Evolutionary conservation across 768 basidiomycete species (phyloP).

Genomic region (Naganishia antarctica): DNA sequence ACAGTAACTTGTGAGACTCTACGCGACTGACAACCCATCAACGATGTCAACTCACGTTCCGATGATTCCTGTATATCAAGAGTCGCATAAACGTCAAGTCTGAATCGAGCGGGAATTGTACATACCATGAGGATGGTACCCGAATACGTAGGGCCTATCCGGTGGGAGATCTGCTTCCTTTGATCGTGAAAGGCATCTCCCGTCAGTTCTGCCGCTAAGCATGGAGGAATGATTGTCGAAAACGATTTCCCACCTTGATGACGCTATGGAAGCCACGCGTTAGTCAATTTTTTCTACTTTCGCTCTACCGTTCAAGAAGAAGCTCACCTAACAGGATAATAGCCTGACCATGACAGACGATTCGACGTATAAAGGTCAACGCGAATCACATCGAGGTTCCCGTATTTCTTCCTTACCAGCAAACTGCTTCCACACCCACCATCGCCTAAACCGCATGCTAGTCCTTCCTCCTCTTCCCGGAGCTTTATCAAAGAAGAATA

Average conservation of each 20-base stretch:
- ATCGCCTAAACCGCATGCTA: conserved; percentile 67
- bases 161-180: conserved; percentile 87
- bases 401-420: conserved; percentile 64
- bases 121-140: conserved; percentile 94
- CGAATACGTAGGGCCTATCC: conserved; percentile 91
- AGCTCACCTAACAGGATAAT: conserved; percentile 44
- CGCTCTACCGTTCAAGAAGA: too few species aligned
- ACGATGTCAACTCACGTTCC: conserved; percentile 63
- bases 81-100: conserved; percentile 25
- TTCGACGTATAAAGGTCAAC: too few species aligned
- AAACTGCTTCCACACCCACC: conserved; percentile 78
- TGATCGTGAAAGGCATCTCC: background rate
- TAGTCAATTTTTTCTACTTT: too few species aligned
- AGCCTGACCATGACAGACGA: conserved; percentile 32
- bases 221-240: background rate
- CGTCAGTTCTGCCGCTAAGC: background rate
- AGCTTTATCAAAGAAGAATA: conserved; percentile 66
- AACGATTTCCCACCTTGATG: conserved; percentile 51
- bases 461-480: conserved; percentile 69
- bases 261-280: conserved; percentile 42
- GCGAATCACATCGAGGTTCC: too few species aligned
- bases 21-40: conserved; percentile 23
- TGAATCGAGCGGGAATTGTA: background rate
- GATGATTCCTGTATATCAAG: conserved; percentile 67
- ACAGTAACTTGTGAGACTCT: background rate